Evolutionary conservation across 1,139 yeast species (phyloP), one percentile per base, ranked within the genome.

Genomic region (Saccharomyces hybrid): DNA sequence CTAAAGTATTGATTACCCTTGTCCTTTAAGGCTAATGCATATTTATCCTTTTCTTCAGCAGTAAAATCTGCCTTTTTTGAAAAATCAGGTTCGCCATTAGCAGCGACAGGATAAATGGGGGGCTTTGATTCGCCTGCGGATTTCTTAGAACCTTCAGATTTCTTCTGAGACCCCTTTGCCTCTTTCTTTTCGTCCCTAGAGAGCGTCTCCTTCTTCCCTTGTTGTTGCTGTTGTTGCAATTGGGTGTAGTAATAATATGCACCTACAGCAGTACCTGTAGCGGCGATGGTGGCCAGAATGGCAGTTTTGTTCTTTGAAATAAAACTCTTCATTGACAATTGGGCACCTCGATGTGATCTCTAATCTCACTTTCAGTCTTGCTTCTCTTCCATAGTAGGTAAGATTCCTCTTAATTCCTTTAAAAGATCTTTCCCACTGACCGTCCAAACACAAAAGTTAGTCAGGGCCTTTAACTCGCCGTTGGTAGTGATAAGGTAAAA

Each of bases 1-100:
- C 85, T 86, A 77, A 88, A 93, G 57, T 78, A 83, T 55, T 77
- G 78, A 72, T 93, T 93, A 67, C 99, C 99, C 58, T 87, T 93
- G 65, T 86, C 95, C 74, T 93, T 93, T 73, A 91, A 80, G 47
- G 84, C 82, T 56, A 81, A 71, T 7, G 96, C 88, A 78, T 89
- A 81, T 59, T 80, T 80, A 59, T 84, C 85, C 63, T 79, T 83
- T 60, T 85, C 81, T 51, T 74, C 76, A 5, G 71, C 79, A 11
- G 81, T 64, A 57, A 88, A 38, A 38, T 38, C 11, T 38, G 44
- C 44, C n/a, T 38, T 38, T 5, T 38, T 38, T 8, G 44, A 38
- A 52, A 85, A 67, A 34, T 73, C 76, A 5, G 91, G 91, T 58
- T 81, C 75, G 3, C 87, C 87, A 42, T 78, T 71, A 9, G 60